Evolutionary conservation across 1,284 basidiomycete genomes (phyloP), one percentile per base, ranked within the genome.

Genomic region (Tilletia horrida): DNA sequence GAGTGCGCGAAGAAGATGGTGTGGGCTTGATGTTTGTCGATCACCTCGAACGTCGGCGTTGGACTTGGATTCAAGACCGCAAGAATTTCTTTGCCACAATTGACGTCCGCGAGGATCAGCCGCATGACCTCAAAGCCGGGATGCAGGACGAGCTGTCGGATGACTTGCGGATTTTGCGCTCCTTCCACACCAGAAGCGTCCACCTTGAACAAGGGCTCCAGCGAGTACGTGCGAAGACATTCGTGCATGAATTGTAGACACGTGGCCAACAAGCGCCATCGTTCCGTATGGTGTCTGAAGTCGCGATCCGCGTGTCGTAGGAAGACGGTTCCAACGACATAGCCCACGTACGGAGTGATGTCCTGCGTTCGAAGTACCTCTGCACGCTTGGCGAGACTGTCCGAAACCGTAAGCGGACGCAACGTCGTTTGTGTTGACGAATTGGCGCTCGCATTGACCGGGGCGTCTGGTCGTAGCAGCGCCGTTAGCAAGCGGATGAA

Each of bases 271-370:
- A 92, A 89, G 73, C 88, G 86, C 92, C 92, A 97, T 71, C 90
- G 85, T 77, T 97, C 92, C 8, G 87, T 87, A 8, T 88, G 87
- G 55, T 87, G 85, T 6, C 86, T 83, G 75, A 91, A 97, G 71
- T 92, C 91, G 45, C 93, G 85, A 29, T 76, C 71, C 27, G 81
- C 79, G 6, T 83, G 82, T 42, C 83, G 82, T 23, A 86, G 82
- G 23, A 97, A 89, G 1, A 97, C 91, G 47, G 90, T 90, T 77
- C 97, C 92, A 69, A 97, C 84, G 65, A 96, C 90, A 79, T 95
- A 97, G 27, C 86, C 84, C 13, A 90, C 86, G 78, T 90, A 97
- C 1, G 88, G 92, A 55, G 90, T 89, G 1, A 93, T 71, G 63
- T 73, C 69, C 16, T 59, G 62, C 25, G 52, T 27, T 6, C 63